These are phyloP conservation scores for Marchantia polymorpha DNA, from an alignment of 225 moss, liverwort and hornwort genomes.

Conservation along the genomic window DNA sequence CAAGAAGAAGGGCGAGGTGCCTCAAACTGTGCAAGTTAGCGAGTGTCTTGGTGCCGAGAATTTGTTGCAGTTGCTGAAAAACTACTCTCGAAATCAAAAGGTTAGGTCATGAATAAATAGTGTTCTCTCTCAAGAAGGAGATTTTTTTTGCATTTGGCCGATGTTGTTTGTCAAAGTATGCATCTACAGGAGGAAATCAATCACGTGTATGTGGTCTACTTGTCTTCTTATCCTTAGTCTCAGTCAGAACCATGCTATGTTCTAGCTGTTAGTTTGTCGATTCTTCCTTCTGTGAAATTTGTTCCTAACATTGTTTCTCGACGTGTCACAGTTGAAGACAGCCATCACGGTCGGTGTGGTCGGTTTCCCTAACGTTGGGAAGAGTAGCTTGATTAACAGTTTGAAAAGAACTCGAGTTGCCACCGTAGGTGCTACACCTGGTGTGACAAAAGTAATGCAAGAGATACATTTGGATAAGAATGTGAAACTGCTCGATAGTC, in stretches of 20 bases:
- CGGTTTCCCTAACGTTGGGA: slow-evolving; percentile 93
- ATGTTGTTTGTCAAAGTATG: no score
- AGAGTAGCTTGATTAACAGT: slow-evolving; percentile 88
- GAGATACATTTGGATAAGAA: slow-evolving; percentile 82
- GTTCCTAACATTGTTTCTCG: not conserved
- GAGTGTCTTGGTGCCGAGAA: slow-evolving; percentile 84
- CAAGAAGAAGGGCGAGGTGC: slow-evolving; percentile 34
- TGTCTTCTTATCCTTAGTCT: not conserved
- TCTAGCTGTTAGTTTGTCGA: not conserved
- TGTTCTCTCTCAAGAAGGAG: not conserved
- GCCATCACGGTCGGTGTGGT: slow-evolving; percentile 76
- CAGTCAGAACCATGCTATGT: not conserved
- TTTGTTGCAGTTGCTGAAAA: slow-evolving; percentile 77
- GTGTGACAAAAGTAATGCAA: slow-evolving; percentile 80
- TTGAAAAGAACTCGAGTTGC: slow-evolving; percentile 75
- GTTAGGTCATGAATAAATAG: slow-evolving; percentile 24
- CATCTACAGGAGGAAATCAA: no score
- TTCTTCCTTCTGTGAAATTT: not conserved
- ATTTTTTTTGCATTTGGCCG: no score
- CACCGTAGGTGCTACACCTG: slow-evolving; percentile 73
- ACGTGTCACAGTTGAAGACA: slow-evolving; percentile 55
- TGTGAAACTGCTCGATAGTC: slow-evolving; percentile 82
- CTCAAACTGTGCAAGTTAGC: slow-evolving; percentile 50
- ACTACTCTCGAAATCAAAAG: slow-evolving; percentile 70
- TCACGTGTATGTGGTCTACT: not conserved